Conservation (phyloP, 306 rosid genomes). For the Rosa multiflora region DNA sequence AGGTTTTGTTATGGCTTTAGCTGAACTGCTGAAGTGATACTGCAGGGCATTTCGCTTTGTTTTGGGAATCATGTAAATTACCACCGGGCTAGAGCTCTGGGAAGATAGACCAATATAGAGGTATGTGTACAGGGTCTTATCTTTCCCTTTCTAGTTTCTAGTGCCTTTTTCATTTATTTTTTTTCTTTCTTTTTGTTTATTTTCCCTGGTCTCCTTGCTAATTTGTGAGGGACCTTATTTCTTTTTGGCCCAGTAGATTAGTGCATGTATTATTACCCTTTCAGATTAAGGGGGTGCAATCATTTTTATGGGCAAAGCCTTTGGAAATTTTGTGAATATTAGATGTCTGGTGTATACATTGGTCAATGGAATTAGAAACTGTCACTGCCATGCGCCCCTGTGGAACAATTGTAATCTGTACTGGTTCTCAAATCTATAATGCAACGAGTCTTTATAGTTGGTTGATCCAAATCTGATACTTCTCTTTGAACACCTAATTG, state of each 20-base stretch:
- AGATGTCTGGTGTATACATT: conserved; percentile 51
- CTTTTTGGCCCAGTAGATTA: conserved; percentile 59
- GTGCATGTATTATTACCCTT: conserved; percentile 71
- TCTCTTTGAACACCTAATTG: not conserved
- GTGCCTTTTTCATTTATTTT: conserved; percentile 34
- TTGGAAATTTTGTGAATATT: conserved; percentile 82
- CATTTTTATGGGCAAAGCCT: conserved; percentile 74
- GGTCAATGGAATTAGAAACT: conserved; percentile 32
- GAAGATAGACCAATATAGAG: conserved; percentile 78
- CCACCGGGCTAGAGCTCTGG: conserved; percentile 67
- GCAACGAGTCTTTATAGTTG: conserved; percentile 28
- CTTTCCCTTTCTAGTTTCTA: conserved; percentile 46
- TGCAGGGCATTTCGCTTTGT: conserved; percentile 49
- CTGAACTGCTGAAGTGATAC: conserved; percentile 33
- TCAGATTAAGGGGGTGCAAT: conserved; percentile 55
- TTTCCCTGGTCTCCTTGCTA: conserved; percentile 40
- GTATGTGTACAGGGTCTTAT: conserved; percentile 87
- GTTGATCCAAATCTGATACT: conserved; percentile 8
- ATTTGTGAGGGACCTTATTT: conserved; percentile 49
- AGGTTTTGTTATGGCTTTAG: conserved; percentile 49
- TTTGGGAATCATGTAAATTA: conserved; percentile 72
- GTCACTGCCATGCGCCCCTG: conserved; percentile 36
- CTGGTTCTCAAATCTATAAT: conserved; percentile 39
- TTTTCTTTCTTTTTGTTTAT: not conserved
- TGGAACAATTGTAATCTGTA: conserved; percentile 34